phyloP scores from a whole-genome alignment of 202 grass and related monocot genomes.

The Thinopyrum obtusiflorum region DNA sequence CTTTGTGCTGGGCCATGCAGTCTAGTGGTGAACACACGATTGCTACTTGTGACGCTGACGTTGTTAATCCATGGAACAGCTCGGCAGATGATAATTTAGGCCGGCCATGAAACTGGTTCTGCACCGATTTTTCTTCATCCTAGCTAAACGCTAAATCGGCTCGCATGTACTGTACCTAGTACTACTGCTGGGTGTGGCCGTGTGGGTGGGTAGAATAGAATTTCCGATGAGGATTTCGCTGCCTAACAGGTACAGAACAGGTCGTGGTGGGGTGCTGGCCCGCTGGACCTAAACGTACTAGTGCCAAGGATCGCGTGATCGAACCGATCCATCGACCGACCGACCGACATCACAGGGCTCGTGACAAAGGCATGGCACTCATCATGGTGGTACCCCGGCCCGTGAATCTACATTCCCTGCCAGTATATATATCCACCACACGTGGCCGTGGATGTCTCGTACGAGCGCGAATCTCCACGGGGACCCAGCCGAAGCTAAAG shows the following conservation, averaged over 20 bases:
- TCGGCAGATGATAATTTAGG: not conserved
- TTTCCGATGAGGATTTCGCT: slow-evolving; percentile 5
- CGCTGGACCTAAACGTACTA: not conserved
- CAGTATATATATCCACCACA: slow-evolving; percentile 28
- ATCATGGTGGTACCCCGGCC: not conserved
- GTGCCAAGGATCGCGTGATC: slow-evolving; percentile 16
- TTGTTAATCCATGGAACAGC: not conserved
- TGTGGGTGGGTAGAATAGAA: not conserved
- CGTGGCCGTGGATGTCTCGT: slow-evolving; percentile 23
- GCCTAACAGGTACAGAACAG: not conserved
- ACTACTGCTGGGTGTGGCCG: too few species aligned
- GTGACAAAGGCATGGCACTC: not conserved
- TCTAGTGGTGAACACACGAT: not conserved
- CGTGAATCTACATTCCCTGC: slow-evolving; percentile 31
- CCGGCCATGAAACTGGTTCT: not conserved
- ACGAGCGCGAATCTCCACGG: slow-evolving; percentile 26
- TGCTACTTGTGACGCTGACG: slow-evolving; percentile 15
- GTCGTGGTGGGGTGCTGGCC: slow-evolving; percentile 11
- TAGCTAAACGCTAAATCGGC: not conserved
- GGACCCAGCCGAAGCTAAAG: not conserved
- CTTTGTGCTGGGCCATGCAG: slow-evolving; percentile 16
- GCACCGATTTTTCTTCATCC: not conserved
- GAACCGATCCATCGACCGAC: not conserved
- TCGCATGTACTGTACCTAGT: not conserved
- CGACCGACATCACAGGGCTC: slow-evolving; percentile 27